These are phyloP conservation scores for Cutaneotrichosporon mucoides DNA, from an alignment of 1,284 basidiomycete genomes.

Conservation along the genomic window DNA sequence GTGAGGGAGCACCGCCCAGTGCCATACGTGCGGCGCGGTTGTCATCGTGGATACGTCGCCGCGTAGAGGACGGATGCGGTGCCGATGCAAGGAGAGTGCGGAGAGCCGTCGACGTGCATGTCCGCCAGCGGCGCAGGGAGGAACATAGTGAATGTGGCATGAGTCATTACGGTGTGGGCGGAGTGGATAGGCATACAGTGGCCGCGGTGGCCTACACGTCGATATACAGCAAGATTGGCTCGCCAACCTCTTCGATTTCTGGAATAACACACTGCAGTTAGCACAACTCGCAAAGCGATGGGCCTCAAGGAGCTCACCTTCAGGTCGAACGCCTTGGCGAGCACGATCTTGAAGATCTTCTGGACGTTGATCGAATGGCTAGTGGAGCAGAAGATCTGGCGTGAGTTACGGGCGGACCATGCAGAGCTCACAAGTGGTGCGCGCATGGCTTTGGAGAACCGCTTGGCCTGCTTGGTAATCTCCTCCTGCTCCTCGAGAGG, in stretches of 20 bases:
- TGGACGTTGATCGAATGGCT: constrained; percentile 98
- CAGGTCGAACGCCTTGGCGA: constrained; percentile 51
- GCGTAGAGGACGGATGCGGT: neutral
- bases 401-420: neutral
- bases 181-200: constrained; percentile 5
- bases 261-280: constrained; percentile 85
- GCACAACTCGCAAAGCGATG: neutral
- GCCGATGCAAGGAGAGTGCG: neutral
- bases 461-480: constrained; percentile 94
- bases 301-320: constrained; percentile 31
- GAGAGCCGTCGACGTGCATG: no score
- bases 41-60: no score
- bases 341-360: constrained; percentile 84
- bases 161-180: constrained; percentile 3
- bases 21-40: no score
- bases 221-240: constrained; percentile 82
- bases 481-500: constrained; percentile 97
- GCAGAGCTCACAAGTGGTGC: constrained; percentile 62
- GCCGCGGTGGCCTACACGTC: constrained; percentile 5
- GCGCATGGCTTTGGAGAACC: constrained; percentile 97
- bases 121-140: no score
- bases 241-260: constrained; percentile 90
- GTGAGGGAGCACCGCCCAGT: no score
- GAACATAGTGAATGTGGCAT: constrained; percentile 7
- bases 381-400: constrained; percentile 88